These are phyloP conservation scores for Eimeria tenella DNA, from an alignment of 169 alveolate genomes.

Conservation along the genomic window DNA sequence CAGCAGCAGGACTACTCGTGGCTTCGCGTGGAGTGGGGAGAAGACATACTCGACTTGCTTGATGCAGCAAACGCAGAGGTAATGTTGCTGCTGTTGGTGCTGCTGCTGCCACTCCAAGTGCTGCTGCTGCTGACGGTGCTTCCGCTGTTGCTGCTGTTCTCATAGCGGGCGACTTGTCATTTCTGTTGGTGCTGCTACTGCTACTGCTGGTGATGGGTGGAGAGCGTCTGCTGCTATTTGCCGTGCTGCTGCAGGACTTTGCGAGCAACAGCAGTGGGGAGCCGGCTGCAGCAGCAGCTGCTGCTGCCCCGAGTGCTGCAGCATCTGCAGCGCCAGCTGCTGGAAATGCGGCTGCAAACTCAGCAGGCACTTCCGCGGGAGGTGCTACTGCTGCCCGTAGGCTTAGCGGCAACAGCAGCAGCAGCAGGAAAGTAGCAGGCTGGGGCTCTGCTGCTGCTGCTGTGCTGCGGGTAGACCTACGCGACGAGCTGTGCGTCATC, in stretches of 20 bases:
- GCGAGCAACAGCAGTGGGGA: too few species aligned
- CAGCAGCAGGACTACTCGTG: background rate
- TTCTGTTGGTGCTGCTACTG: background rate
- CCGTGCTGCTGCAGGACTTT: background rate
- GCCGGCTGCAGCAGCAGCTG: background rate
- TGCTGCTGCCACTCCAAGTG: background rate
- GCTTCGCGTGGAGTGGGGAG: background rate
- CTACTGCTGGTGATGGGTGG: background rate
- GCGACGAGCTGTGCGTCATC: slow-evolving; percentile 37
- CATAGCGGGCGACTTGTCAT: background rate
- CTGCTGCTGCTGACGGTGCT: background rate
- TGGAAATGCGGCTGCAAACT: background rate
- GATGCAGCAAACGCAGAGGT: background rate
- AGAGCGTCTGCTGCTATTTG: background rate
- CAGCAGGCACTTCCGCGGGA: background rate
- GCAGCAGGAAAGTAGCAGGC: background rate
- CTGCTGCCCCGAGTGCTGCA: background rate
- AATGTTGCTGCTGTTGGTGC: background rate
- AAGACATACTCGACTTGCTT: background rate
- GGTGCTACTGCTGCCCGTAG: background rate
- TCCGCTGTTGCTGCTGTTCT: background rate
- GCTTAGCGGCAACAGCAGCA: background rate
- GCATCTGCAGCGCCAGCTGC: background rate
- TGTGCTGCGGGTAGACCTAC: background rate
- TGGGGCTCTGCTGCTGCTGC: slow-evolving; percentile 13